These are phyloP conservation scores for Maudiozyma pseudohumilis DNA, from an alignment of 805 yeast species.

Conservation along the genomic window DNA sequence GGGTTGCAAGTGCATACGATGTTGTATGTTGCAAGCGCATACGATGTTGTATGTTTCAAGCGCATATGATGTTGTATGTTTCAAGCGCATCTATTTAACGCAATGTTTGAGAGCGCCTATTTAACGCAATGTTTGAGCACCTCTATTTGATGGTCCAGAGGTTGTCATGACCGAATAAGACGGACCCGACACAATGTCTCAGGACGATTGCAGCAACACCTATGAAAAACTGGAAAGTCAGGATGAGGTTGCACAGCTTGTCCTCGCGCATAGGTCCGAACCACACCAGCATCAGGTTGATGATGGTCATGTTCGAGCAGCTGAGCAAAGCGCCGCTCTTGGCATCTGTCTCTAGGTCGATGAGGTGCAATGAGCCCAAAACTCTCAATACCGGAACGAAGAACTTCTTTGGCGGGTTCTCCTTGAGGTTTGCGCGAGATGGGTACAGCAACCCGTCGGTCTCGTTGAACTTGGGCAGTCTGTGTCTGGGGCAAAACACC, in stretches of 20 bases:
- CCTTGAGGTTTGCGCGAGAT: conserved; percentile 41
- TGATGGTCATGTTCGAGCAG: conserved; percentile 78
- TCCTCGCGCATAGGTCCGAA: conserved; percentile 89
- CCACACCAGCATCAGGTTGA: conserved; percentile 75
- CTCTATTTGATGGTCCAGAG: conserved; percentile 30
- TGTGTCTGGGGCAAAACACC: conserved; percentile 91
- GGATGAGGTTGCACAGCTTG: conserved; percentile 47
- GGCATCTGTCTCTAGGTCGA: conserved; percentile 35
- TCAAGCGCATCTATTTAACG: conserved; percentile 1
- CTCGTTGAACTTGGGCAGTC: conserved; percentile 70
- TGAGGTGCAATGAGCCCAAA: conserved; percentile 41
- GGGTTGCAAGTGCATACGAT: too few species aligned
- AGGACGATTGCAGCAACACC: conserved; percentile 59
- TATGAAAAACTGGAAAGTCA: conserved; percentile 50
- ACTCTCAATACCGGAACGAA: conserved; percentile 31
- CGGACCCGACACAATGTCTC: conserved; percentile 77
- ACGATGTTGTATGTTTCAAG: too few species aligned
- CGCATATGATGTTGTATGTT: too few species aligned
- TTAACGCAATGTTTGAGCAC: background rate
- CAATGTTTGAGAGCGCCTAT: background rate
- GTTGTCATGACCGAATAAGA: conserved; percentile 86
- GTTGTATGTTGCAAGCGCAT: too few species aligned
- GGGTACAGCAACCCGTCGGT: conserved; percentile 68
- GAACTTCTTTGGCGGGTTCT: conserved; percentile 26
- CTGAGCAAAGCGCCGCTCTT: conserved; percentile 27